These are phyloP conservation scores for Vanderwaltozyma verrucispora DNA, from an alignment of 805 yeast species.

Conservation along the genomic window DNA sequence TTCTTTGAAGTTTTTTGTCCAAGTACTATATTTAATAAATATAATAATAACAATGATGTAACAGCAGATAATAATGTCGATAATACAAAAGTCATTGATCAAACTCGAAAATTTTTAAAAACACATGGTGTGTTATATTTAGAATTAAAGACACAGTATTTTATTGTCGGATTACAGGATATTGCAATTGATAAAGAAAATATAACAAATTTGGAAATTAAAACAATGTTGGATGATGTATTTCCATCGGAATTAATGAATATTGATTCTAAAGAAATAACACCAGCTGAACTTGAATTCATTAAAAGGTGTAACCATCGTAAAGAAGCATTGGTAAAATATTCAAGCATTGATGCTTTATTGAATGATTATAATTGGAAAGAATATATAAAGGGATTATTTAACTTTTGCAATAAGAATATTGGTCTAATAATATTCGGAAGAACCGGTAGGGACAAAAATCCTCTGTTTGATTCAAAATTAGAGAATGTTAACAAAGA, in stretches of 20 bases:
- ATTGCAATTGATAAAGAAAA: conserved; percentile 5
- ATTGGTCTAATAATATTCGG: conserved; percentile 70
- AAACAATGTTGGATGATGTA: conserved; percentile 61
- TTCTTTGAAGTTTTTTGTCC: conserved; percentile 87
- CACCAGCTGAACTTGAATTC: conserved; percentile 76
- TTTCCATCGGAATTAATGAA: conserved; percentile 45
- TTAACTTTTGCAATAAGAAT: conserved; percentile 68
- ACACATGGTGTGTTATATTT: conserved; percentile 70
- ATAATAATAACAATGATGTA: neutral
- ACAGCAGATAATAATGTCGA: neutral
- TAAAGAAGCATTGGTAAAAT: conserved; percentile 45
- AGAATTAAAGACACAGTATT: conserved; percentile 92
- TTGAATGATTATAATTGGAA: conserved; percentile 79
- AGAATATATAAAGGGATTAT: conserved; percentile 64
- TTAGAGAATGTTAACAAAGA: neutral
- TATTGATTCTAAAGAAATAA: conserved; percentile 31
- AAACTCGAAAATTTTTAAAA: conserved; percentile 51
- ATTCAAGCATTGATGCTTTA: conserved; percentile 40
- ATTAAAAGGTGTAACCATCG: conserved; percentile 63
- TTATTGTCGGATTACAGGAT: conserved; percentile 69
- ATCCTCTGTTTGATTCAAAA: conserved; percentile 10
- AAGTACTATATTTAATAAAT: conserved; percentile 26
- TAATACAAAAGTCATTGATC: conserved; percentile 6
- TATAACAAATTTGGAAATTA: conserved; percentile 7
- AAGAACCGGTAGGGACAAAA: conserved; percentile 31